Conservation (phyloP, 306 rosid species). For the Spatholobus suberectus region DNA sequence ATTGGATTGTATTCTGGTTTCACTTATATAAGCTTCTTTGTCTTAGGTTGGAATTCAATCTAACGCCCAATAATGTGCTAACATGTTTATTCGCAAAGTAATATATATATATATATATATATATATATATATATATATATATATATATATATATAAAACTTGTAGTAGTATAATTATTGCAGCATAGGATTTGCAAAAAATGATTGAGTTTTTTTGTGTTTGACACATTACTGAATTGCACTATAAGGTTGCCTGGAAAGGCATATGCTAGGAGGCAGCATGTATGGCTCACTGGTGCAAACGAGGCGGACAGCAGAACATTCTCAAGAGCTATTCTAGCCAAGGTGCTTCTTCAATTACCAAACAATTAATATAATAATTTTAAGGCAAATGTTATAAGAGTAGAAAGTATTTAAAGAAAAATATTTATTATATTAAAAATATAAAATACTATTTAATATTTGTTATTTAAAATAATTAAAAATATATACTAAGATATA, state of each 20-base stretch:
- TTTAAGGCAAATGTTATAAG: neutral
- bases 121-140: too few species aligned
- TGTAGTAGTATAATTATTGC: neutral
- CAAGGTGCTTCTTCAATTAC: slow-evolving; percentile 56
- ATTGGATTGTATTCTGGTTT: neutral
- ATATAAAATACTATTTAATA: too few species aligned
- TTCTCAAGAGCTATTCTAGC: slow-evolving; percentile 95
- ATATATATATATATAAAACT: too few species aligned
- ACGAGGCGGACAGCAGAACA: slow-evolving; percentile 84
- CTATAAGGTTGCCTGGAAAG: slow-evolving; percentile 83
- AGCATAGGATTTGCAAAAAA: neutral
- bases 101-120: too few species aligned
- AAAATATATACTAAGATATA: neutral
- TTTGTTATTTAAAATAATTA: neutral
- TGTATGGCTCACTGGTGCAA: slow-evolving; percentile 89
- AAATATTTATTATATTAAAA: neutral
- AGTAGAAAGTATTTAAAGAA: neutral
- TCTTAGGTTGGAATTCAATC: neutral
- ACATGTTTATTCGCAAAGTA: neutral
- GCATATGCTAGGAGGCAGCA: slow-evolving; percentile 82
- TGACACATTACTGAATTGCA: neutral
- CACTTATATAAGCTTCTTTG: neutral
- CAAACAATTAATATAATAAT: neutral
- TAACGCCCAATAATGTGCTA: neutral
- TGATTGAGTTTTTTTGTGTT: neutral